Evolutionary conservation across 1,284 basidiomycete genomes (phyloP), one percentile per base, ranked within the genome.

Genomic region (Apiotrichum veenhuisii): DNA sequence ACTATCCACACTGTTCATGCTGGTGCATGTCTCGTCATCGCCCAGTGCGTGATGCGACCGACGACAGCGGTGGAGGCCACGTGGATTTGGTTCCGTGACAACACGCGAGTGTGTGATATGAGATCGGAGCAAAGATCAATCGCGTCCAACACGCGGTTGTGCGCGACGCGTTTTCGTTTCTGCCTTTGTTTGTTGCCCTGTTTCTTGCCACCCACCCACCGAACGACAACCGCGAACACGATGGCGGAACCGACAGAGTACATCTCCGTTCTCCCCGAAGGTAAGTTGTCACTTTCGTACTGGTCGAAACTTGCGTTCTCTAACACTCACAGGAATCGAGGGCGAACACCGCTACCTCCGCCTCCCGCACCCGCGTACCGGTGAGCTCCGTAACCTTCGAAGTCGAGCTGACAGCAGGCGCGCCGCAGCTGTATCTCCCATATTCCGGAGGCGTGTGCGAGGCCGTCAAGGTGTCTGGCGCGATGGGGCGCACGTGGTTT

Each of bases 321-420:
- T 56, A 22, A 50, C 52, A 23, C n/a, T n/a, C n/a, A 7, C 61
- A 75, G 73, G 69, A 53, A 49, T 75, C n/a, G 63, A 68, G 5
- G 41, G 52, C 10, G 49, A 63, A 18, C 64, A 72, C 47, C 54
- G 55, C 46, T 75, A 74, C 43, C 60, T 75, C 10, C 67, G 74
- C 26, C 52, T 75, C 3, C 72, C 74, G 1, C 74, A 75, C 55
- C 71, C 74, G 14, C 64, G 74, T n/a, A 74, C 71, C 47, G 71
- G 72, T 70, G 18, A 63, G 62, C 46, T 36, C 22, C 10, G 14
- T n/a, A 20, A n/a, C 17, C 18, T 1, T 12, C 8, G 15, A 20
- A 2, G 9, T n/a, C 7, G 3, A 51, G 40, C 52, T 63, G 38
- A 59, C 50, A n/a, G 1, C 49, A 73, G 72, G 66, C 23, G 48